A percentile compares a stretch with the other conserved stretches of the same genome.
phyloP scores from a whole-genome alignment of 2,329 filamentous ascomycete genomes.

The Podosphaera fusca region DNA sequence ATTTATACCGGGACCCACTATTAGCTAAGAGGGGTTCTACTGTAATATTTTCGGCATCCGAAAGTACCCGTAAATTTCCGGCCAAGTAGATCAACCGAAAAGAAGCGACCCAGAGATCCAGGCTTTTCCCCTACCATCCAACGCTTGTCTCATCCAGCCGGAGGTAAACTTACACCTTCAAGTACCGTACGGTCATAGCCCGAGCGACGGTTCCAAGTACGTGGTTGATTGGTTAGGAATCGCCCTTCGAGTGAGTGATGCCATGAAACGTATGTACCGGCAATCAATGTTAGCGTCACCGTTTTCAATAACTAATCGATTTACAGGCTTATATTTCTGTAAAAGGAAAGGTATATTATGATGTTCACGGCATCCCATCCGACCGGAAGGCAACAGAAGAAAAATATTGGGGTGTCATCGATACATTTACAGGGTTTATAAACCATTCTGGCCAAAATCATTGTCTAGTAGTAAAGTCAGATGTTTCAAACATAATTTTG shows the following conservation, averaged over 20 bases:
- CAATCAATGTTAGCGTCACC: neutral
- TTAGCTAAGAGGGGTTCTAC: neutral
- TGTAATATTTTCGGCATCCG: neutral
- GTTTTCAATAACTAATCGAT: neutral
- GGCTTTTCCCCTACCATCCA: neutral
- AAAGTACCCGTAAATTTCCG: neutral
- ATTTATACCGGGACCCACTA: neutral
- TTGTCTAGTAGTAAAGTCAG: no score
- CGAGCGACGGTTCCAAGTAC: neutral
- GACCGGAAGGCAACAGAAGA: neutral
- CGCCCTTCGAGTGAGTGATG: neutral
- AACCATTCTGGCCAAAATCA: no score
- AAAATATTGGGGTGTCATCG: neutral
- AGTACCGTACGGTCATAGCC: neutral
- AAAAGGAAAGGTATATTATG: neutral
- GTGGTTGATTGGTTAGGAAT: neutral
- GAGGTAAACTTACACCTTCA: neutral
- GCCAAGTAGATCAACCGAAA: neutral
- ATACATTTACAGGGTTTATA: neutral
- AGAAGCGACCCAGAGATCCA: neutral
- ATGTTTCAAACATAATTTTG: no score
- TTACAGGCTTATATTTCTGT: neutral
- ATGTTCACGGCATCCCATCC: neutral
- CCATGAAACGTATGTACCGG: neutral
- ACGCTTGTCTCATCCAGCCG: neutral